Base-by-base conservation (phyloP, 1,139 yeast genomes). In the Scheffersomyces quercinus region DNA sequence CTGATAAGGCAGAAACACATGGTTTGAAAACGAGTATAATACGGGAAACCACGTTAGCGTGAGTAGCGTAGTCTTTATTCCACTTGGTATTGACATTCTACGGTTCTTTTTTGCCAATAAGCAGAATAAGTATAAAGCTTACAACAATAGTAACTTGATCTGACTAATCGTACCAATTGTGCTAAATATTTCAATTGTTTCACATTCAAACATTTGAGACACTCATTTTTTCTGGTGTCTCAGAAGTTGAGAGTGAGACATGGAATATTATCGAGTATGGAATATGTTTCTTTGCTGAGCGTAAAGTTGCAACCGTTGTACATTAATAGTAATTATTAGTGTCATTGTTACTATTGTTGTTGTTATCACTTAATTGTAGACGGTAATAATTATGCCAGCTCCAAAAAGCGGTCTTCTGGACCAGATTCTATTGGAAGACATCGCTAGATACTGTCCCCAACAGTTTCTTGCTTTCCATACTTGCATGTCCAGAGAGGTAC, bases 1-100 rank as follows among this genome's bases (percentile, higher is more conserved):
- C 61, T 82, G 80, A 14, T 89, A 88, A 13, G 91, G 77, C 61
- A 83, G 90, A 43, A 81, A 81, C 5, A 82, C 81, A 61, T 87
- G 89, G 54, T 86, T 88, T 31, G 83, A 77, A 51, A 85, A 67
- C 1, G 88, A 79, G 54, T 83, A 77, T 15, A 79, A 65, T 40
- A 90, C 97, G 0, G 97, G 97, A 35, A 89, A 66, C 97, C 97
- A 90, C 24, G 76, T 63, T 35, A 72, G 49, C 3, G 75, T 60
- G 3, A 67, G 49, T 11, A 71, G 44, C 2, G 70, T 52, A 5
- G 68, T 60, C 42, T 51, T 54, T 9, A 59, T 9, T 26, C 58
- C 54, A 16, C 35, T 11, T 5, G 47, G 46, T 8, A 33, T 38
- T 4, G 35, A 31, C 35, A 20, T 20, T 20, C 26, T 12, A 30